These are phyloP conservation scores for Ascochyta viciae-villosae DNA, from an alignment of 2,329 filamentous ascomycete species.

Conservation along the genomic window DNA sequence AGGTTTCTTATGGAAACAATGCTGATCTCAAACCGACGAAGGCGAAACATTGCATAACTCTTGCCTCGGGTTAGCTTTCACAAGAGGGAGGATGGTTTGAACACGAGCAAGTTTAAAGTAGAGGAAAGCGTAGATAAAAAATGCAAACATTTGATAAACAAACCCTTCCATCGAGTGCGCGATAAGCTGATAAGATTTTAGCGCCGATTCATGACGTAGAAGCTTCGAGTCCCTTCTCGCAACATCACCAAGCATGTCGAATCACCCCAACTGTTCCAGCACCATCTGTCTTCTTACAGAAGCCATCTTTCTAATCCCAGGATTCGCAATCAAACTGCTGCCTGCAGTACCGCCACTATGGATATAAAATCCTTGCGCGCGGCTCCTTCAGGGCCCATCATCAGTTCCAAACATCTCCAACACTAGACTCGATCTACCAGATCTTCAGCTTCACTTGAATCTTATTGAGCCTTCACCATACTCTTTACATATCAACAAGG, in stretches of 20 bases:
- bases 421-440: slow-evolving; percentile 28
- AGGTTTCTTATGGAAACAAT: too few species aligned
- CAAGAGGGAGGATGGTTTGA: too few species aligned
- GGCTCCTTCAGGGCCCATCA: slow-evolving; percentile 30
- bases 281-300: slow-evolving; percentile 34
- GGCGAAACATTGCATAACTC: too few species aligned
- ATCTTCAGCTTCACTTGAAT: slow-evolving; percentile 28
- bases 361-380: slow-evolving; percentile 39
- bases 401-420: slow-evolving; percentile 30
- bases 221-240: slow-evolving; percentile 32
- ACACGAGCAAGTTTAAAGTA: too few species aligned
- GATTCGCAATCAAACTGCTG: slow-evolving; percentile 35
- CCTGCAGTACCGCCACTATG: slow-evolving; percentile 34
- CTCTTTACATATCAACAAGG: slow-evolving; percentile 6
- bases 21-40: too few species aligned
- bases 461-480: slow-evolving; percentile 18
- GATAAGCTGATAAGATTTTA: neutral
- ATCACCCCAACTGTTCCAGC: slow-evolving; percentile 33
- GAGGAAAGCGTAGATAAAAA: too few species aligned
- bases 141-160: too few species aligned
- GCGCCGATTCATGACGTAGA: slow-evolving; percentile 15
- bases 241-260: slow-evolving; percentile 35
- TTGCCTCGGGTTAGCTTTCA: too few species aligned
- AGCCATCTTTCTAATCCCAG: slow-evolving; percentile 37
- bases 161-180: too few species aligned